These are phyloP conservation scores for Paradendryphiella salina DNA, from an alignment of 2,329 filamentous ascomycete genomes.

Conservation along the genomic window DNA sequence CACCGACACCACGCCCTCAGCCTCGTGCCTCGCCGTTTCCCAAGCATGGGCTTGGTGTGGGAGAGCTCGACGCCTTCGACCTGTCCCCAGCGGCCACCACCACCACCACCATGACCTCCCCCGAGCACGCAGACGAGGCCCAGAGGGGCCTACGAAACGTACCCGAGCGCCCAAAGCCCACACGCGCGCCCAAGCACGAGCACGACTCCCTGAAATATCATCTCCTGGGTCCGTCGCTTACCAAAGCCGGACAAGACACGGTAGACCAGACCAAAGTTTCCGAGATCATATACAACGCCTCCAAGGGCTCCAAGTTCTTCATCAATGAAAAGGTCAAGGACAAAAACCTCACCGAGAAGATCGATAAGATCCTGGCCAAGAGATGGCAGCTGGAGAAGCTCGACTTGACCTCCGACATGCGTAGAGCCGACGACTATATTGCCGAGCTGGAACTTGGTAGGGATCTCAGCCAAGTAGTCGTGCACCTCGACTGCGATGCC, in stretches of 20 bases:
- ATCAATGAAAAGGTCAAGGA: slow-evolving; percentile 85
- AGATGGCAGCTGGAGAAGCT: slow-evolving; percentile 75
- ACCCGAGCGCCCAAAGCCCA: slow-evolving; percentile 21
- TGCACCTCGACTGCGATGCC: slow-evolving; percentile 95
- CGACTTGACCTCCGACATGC: slow-evolving; percentile 72
- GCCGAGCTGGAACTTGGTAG: slow-evolving; percentile 75
- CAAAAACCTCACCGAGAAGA: slow-evolving; percentile 80
- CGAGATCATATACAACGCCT: slow-evolving; percentile 95
- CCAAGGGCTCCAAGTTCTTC: slow-evolving; percentile 96
- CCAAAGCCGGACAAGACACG: slow-evolving; percentile 88
- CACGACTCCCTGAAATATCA: slow-evolving; percentile 82
- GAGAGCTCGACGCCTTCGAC: slow-evolving; percentile 18
- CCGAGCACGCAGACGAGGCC: background rate
- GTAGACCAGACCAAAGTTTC: slow-evolving; percentile 96
- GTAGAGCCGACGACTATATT: slow-evolving; percentile 79
- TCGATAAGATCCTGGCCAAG: slow-evolving; percentile 73
- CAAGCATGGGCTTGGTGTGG: slow-evolving; percentile 17
- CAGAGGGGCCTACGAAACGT: background rate
- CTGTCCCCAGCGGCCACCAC: slow-evolving; percentile 4
- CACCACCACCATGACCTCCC: slow-evolving; percentile 20
- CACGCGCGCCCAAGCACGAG: slow-evolving; percentile 32
- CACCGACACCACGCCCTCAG: slow-evolving; percentile 16
- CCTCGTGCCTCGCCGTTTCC: slow-evolving; percentile 6
- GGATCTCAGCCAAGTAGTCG: slow-evolving; percentile 80
- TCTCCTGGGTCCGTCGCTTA: slow-evolving; percentile 84